A percentile compares a stretch with the other conserved stretches of the same genome.
phyloP scores from a whole-genome alignment of 768 basidiomycete species.

The Tricholoma saponaceum region DNA sequence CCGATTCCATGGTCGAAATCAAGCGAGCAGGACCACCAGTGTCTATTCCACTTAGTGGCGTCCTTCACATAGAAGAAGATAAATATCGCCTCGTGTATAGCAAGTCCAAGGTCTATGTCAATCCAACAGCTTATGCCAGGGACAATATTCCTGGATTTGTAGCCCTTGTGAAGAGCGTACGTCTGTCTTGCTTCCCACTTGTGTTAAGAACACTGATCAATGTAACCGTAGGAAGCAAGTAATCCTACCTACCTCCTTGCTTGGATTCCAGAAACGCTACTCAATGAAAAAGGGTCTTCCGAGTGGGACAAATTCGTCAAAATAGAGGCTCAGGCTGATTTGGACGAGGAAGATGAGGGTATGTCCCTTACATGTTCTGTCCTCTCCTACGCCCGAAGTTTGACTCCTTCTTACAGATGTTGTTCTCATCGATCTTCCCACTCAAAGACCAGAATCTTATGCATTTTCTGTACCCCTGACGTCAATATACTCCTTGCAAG shows the following conservation, averaged over 20 bases:
- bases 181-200: constrained; percentile 21
- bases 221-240: constrained; percentile 53
- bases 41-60: constrained; percentile 10
- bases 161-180: constrained; percentile 82
- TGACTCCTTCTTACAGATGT: constrained; percentile 46
- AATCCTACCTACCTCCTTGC: constrained; percentile 80
- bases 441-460: constrained; percentile 82
- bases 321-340: constrained; percentile 63
- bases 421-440: constrained; percentile 81
- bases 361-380: constrained; percentile 17
- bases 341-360: constrained; percentile 75
- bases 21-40: constrained; percentile 36
- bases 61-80: constrained; percentile 41
- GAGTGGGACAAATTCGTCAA: constrained; percentile 91
- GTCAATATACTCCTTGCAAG: constrained; percentile 85
- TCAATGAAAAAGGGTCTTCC: constrained; percentile 74
- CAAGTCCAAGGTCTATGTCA: constrained; percentile 94
- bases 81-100: constrained; percentile 78
- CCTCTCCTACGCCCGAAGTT: background rate
- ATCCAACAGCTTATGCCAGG: constrained; percentile 86
- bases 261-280: constrained; percentile 88
- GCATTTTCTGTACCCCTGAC: constrained; percentile 93
- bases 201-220: constrained; percentile 4
- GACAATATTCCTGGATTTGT: constrained; percentile 96
- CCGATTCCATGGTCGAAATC: constrained; percentile 76